Base-by-base conservation (phyloP, 176 grass and related monocot genomes). In the Miscanthus lutarioriparius region DNA sequence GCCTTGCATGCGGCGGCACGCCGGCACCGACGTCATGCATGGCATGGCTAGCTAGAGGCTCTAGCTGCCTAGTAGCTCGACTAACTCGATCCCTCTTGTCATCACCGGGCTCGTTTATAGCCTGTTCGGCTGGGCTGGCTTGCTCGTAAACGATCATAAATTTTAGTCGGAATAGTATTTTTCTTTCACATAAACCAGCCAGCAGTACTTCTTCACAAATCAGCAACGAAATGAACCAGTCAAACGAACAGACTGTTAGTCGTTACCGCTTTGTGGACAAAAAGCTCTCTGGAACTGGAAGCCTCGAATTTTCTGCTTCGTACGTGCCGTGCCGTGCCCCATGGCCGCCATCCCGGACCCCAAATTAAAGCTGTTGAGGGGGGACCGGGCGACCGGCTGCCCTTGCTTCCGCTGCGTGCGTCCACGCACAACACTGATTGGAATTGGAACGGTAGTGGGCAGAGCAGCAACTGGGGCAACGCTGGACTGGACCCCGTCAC, bases 401-500 rank as follows among this genome's bases (percentile, higher is more conserved):
- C 8, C 37, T 8, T 38, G 8, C 37, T 7, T 62, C 1, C 49
- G 4, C 48, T 51, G 72, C 64, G 45, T 68, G 64, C 28, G 28
- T 68, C 78, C 43, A 45, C 63, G 70, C 71, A 36, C 33, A 32
- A 25, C 37, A 36, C 26, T 81, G 36, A 75, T 67, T 11, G 77
- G 61, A 10, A 26, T n/a, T 23, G n/a, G n/a, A 25, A 62, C 17
- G 10, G 27, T 15, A 20, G 63, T 70, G 48, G 49, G 62, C 72
- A 71, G 64, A 77, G 59, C 39, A 64, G 54, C 86, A 5, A 38
- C 67, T 32, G 65, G 32, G 61, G 30, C 20, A 11, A 13, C 35
- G 38, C 20, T 36, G 65, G 10, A 63, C 22, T n/a, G n/a, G n/a
- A n/a, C 25, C 59, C 25, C 23, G 23, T 22, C 63, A 30, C 72